Base-by-base conservation (phyloP, 495 filamentous ascomycete genomes). In the Neurospora africana region DNA sequence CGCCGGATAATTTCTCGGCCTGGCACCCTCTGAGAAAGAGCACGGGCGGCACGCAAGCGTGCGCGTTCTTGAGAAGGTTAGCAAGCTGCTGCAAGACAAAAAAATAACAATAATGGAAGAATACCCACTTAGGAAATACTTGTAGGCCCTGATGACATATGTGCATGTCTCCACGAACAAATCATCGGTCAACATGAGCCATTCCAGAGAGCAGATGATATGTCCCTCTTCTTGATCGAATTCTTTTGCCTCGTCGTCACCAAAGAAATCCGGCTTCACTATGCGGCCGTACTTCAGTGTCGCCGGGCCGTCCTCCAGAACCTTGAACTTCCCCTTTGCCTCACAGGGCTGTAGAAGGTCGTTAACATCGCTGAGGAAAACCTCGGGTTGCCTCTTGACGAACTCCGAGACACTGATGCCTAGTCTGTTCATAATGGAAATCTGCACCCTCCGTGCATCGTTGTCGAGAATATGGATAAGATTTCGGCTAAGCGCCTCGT, bases 201-300 rank as follows among this genome's bases (percentile, higher is more conserved):
- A 99, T 75, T 97, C 92, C 71, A 97, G 79, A 70, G 90, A 89
- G 43, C 90, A 87, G 68, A 98, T 93, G 72, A 97, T 82, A 53
- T 87, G 82, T 68, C 91, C 87, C 72, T 97, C 93, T 69, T 87
- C 76, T 15, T 70, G n/a, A 19, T 82, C 78, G 7, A 84, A 80
- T 17, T 81, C 79, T 17, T 88, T 86, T 19, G 88, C 77, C 23
- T 65, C 30, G 47, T 87, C 84, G 5, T 88, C 86, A 21, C 90
- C 90, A 33, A 93, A 89, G 74, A 92, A 89, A 72, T 90, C 88
- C 30, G 85, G 85, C 74, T 84, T 89, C 17, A 92, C 74, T 30
- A 81, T 81, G 3, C 83, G 82, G 38, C 85, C 85, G 65, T 82
- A 83, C 74, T 84, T 85, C 27, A 85, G 73, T 5, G 80, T 83